A percentile compares a stretch with the other conserved stretches of the same genome.
phyloP scores from a whole-genome alignment of 306 rosid genomes.

The Fragaria ananassa region DNA sequence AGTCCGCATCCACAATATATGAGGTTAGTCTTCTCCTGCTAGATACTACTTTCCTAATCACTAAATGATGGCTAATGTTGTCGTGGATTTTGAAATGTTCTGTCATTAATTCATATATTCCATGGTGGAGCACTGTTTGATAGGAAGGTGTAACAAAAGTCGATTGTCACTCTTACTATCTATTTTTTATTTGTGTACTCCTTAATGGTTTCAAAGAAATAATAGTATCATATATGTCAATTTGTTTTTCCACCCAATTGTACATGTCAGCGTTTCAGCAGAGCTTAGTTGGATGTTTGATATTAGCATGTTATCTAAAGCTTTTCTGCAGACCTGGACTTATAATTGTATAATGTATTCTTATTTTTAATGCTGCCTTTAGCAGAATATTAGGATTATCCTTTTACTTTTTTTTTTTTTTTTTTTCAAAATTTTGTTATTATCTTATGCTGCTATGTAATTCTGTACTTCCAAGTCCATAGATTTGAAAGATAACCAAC shows the following conservation, averaged over 20 bases:
- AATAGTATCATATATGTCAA: neutral
- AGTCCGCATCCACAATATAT: constrained; percentile 76
- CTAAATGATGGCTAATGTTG: neutral
- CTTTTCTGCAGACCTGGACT: neutral
- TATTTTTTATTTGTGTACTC: neutral
- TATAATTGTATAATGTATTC: neutral
- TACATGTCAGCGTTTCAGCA: neutral
- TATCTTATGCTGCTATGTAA: neutral
- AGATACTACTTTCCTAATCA: neutral
- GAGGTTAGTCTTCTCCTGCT: constrained; percentile 53
- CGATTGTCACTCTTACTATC: neutral
- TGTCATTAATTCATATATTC: neutral
- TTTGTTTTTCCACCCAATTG: neutral
- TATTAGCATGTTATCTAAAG: neutral
- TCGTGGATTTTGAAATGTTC: neutral
- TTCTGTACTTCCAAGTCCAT: constrained; percentile 5
- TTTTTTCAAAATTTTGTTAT: neutral
- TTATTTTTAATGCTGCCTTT: neutral
- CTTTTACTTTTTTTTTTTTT: neutral
- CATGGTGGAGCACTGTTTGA: constrained; percentile 1
- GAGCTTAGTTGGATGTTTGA: neutral
- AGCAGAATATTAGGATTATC: neutral
- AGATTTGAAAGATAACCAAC: constrained; percentile 9
- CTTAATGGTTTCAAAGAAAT: neutral
- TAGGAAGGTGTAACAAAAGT: neutral